A percentile compares a stretch with the other conserved stretches of the same genome.
Conservation (phyloP, 768 basidiomycete species). For the Rhodotorula diobovata region DNA sequence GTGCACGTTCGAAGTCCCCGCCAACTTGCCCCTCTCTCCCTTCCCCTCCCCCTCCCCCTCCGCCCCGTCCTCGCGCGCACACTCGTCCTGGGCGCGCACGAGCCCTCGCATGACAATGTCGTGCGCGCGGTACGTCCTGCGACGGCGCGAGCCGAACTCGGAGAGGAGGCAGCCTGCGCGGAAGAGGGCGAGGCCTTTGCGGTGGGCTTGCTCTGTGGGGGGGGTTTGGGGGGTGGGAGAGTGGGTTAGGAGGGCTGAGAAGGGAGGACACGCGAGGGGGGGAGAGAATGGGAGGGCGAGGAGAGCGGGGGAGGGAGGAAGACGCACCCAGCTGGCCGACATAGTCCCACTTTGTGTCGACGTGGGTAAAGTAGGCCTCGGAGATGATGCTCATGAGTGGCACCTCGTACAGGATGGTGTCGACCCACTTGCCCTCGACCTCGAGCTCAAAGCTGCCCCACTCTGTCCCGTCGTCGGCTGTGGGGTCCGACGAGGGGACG, state of each 20-base stretch:
- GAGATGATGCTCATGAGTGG: slow-evolving; percentile 83
- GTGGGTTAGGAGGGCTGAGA: background rate
- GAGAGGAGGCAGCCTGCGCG: slow-evolving; percentile 65
- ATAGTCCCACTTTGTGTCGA: slow-evolving; percentile 75
- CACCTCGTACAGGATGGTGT: slow-evolving; percentile 92
- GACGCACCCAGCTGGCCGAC: slow-evolving; percentile 69
- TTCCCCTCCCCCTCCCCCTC: slow-evolving; percentile 20
- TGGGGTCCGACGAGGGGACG: slow-evolving; percentile 57
- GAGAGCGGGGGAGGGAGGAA: background rate
- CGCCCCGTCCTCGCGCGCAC: slow-evolving; percentile 1
- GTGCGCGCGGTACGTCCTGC: slow-evolving; percentile 69
- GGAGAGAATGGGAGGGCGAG: no score
- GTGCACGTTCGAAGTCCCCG: slow-evolving; percentile 88
- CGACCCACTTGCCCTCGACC: slow-evolving; percentile 66
- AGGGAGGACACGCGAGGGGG: no score
- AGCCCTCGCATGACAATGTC: slow-evolving; percentile 70
- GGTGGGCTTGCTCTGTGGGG: slow-evolving; percentile 62
- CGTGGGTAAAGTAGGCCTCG: slow-evolving; percentile 76
- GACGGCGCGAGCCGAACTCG: slow-evolving; percentile 81
- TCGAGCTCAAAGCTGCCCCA: slow-evolving; percentile 69
- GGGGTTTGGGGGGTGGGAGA: background rate
- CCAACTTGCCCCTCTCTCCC: slow-evolving; percentile 54
- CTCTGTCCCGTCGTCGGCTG: slow-evolving; percentile 54
- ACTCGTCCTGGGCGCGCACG: slow-evolving; percentile 53
- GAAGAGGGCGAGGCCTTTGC: slow-evolving; percentile 65